phyloP scores from a whole-genome alignment of 2,329 filamentous ascomycete genomes.

The Neophaeococcomyces aloes region DNA sequence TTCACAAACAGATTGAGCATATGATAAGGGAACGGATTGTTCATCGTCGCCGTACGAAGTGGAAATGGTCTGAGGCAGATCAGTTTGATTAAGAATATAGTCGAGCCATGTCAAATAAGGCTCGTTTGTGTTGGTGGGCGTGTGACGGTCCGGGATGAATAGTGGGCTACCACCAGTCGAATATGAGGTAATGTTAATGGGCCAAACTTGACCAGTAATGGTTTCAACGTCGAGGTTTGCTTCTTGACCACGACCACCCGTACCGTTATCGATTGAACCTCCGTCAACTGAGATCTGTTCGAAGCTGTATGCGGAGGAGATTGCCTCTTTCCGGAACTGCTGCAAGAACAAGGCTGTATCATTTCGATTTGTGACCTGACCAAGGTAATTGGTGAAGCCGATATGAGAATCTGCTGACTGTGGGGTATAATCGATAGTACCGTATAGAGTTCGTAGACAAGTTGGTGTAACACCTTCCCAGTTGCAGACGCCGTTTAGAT shows the following conservation, averaged over 20 bases:
- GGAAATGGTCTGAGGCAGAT: conserved; percentile 51
- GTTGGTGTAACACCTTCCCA: conserved; percentile 42
- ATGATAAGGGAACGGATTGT: conserved; percentile 51
- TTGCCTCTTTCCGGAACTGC: conserved; percentile 30
- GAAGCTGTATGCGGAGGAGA: conserved; percentile 26
- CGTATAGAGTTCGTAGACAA: conserved; percentile 46
- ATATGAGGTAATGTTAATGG: conserved; percentile 46
- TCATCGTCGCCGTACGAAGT: conserved; percentile 60
- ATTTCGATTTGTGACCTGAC: conserved; percentile 39
- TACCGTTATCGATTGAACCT: conserved; percentile 28
- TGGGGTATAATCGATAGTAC: conserved; percentile 43
- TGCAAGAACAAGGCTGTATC: conserved; percentile 30
- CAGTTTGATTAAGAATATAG: conserved; percentile 44
- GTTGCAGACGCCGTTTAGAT: conserved; percentile 38
- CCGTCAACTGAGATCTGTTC: conserved; percentile 27
- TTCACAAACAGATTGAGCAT: conserved; percentile 52
- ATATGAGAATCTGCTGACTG: conserved; percentile 35
- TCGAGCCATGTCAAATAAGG: conserved; percentile 56
- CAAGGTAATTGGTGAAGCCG: conserved; percentile 39
- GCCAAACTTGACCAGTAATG: conserved; percentile 45
- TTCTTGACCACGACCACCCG: conserved; percentile 33
- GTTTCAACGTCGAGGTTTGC: conserved; percentile 52
- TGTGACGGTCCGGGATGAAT: conserved; percentile 40
- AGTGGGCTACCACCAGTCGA: conserved; percentile 47
- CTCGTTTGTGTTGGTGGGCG: conserved; percentile 48